Base-by-base conservation (phyloP, 176 grass and related monocot species). In the Secale cereale region DNA sequence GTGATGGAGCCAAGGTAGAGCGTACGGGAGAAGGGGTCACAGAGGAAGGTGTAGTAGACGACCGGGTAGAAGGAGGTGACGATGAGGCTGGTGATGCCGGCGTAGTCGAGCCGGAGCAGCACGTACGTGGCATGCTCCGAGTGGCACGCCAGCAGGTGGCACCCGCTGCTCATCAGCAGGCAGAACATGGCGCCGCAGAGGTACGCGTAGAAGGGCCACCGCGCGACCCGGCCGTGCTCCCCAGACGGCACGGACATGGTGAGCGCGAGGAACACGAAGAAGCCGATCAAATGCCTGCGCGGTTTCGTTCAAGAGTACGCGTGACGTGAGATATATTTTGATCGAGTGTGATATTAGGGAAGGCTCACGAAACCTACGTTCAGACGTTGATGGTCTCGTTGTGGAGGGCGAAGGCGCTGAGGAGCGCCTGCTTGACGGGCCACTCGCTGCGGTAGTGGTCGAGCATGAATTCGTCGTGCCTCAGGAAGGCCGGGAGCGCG, bases 1-100 rank as follows among this genome's bases (percentile, higher is more conserved):
- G 91, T 95, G 80, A 95, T 95, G 70, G 78, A 87, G 86, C 83
- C 75, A 17, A 95, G 85, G 91, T 95, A 93, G 68, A 95, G 67
- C 9, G 41, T 39, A 36, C 81, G 86, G 84, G 50, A 85, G 60
- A 93, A 82, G 0, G 93, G 91, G 11, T 90, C 31, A 67, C 93
- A 95, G n/a, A 90, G 62, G 83, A 95, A 95, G 32, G 91, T 92
- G 83, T 95, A 95, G 93, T 95, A 95, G 64, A 93, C 91, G 70
- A 93, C 88, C 67, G 93, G 93, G 89, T 95, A 95, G 89, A 93
- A 95, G 74, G 91, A 93, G 80, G 93, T 93, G 88, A 93, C 91
- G 73, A 95, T 95, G 81, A 95, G 93, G 15, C 87, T 43, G 1
- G 83, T 85, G 88, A 95, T 95, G 83, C 91, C 93, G 12, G 88